phyloP scores from a whole-genome alignment of 495 filamentous ascomycete genomes.

The Podospora fimiseda region DNA sequence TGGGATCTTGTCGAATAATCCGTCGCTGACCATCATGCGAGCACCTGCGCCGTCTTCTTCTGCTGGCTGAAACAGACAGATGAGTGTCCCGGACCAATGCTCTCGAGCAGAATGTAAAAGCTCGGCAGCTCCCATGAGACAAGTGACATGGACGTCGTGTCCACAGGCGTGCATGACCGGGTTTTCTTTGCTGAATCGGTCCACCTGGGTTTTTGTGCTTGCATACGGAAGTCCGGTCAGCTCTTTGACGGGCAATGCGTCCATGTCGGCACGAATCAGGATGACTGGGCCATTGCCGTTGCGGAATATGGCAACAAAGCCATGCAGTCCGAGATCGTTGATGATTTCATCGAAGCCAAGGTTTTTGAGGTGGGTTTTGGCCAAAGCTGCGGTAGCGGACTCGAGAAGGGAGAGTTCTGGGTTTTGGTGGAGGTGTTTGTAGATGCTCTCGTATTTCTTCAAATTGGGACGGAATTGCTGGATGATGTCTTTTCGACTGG shows the following conservation, averaged over 20 bases:
- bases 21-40: conserved; percentile 55
- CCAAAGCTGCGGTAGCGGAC: conserved; percentile 36
- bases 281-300: conserved; percentile 51
- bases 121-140: conserved; percentile 45
- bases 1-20: conserved; percentile 47
- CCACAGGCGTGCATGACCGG: conserved; percentile 65
- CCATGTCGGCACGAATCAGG: conserved; percentile 55
- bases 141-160: conserved; percentile 55
- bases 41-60: conserved; percentile 53
- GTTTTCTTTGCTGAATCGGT: conserved; percentile 38
- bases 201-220: conserved; percentile 36
- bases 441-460: conserved; percentile 35
- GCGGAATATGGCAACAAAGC: conserved; percentile 45
- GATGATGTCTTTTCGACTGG: too few species aligned
- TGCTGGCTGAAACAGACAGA: conserved; percentile 56
- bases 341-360: conserved; percentile 39
- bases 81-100: conserved; percentile 50
- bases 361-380: conserved; percentile 31
- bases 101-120: conserved; percentile 36
- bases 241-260: conserved; percentile 55
- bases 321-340: conserved; percentile 48
- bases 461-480: not conserved
- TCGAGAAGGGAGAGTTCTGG: conserved; percentile 49
- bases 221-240: conserved; percentile 51
- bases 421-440: conserved; percentile 40